These are phyloP conservation scores for Tillandsia fasciculata DNA, from an alignment of 176 grass and related monocot species.

Conservation along the genomic window DNA sequence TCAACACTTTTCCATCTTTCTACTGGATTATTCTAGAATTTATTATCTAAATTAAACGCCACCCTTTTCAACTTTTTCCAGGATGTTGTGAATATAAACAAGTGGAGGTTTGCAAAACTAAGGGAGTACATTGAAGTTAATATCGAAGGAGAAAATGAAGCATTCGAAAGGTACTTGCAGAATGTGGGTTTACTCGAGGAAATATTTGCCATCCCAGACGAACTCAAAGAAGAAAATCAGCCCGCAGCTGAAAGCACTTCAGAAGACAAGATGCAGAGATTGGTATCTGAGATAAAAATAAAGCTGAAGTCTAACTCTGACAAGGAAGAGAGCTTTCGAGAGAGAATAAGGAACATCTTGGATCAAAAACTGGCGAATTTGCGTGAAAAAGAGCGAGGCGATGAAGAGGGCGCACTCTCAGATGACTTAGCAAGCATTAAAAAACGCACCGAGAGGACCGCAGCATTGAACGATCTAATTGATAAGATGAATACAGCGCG, in stretches of 20 bases:
- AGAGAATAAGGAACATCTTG: constrained; percentile 43
- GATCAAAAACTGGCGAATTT: constrained; percentile 63
- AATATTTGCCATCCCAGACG: constrained; percentile 41
- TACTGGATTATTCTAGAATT: constrained; percentile 8
- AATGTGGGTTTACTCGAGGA: constrained; percentile 73
- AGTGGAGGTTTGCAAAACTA: constrained; percentile 80
- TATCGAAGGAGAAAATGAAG: constrained; percentile 77
- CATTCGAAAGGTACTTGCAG: constrained; percentile 68
- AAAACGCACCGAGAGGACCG: constrained; percentile 31
- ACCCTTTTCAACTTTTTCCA: constrained; percentile 1
- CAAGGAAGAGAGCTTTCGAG: constrained; percentile 36
- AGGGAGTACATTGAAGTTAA: constrained; percentile 74
- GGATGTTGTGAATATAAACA: constrained; percentile 53
- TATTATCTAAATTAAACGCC: constrained; percentile 7
- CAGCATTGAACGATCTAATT: constrained; percentile 46
- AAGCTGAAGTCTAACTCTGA: constrained; percentile 50
- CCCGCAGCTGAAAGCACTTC: constrained; percentile 24
- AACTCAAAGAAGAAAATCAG: constrained; percentile 15
- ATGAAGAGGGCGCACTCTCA: constrained; percentile 24
- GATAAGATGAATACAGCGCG: constrained; percentile 46
- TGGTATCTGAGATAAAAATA: constrained; percentile 52
- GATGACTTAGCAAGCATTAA: constrained; percentile 23
- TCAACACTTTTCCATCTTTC: background rate
- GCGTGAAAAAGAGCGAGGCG: constrained; percentile 15
- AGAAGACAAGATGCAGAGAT: constrained; percentile 44